phyloP scores from a whole-genome alignment of 2,329 filamentous ascomycete genomes.

The Pyrenophora teres region DNA sequence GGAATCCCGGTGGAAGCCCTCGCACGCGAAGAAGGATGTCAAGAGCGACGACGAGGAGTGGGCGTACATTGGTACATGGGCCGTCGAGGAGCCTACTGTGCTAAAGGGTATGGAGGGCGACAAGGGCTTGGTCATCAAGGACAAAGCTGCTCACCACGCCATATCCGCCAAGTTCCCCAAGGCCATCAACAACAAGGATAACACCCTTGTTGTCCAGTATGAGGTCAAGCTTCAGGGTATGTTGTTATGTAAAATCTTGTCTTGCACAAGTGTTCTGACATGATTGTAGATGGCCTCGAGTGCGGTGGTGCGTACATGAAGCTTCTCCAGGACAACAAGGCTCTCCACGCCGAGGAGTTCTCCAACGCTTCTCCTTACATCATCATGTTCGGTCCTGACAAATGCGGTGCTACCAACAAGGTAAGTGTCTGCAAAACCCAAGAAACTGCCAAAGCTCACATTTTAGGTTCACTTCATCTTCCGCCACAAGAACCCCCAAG shows the following conservation, averaged over 20 bases:
- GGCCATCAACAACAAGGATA: constrained; percentile 95
- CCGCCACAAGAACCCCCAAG: constrained; percentile 99
- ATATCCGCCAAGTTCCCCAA: constrained; percentile 99
- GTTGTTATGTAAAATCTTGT: constrained; percentile 44
- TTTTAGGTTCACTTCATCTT: constrained; percentile 84
- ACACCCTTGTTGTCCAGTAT: constrained; percentile 96
- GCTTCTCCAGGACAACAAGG: constrained; percentile 96
- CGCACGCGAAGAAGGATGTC: constrained; percentile 93
- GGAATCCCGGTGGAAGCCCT: constrained; percentile 91
- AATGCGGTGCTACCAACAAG: constrained; percentile 99
- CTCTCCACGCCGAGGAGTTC: constrained; percentile 96
- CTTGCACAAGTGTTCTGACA: constrained; percentile 34
- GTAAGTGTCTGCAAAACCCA: constrained; percentile 52
- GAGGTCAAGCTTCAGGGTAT: constrained; percentile 98
- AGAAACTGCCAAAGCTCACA: constrained; percentile 24
- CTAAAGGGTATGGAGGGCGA: constrained; percentile 93
- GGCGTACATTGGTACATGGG: constrained; percentile 96
- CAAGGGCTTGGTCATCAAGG: constrained; percentile 97
- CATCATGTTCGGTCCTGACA: constrained; percentile 99
- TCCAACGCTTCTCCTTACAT: constrained; percentile 96
- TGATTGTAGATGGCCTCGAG: constrained; percentile 77
- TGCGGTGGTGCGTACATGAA: constrained; percentile 99
- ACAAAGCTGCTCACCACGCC: constrained; percentile 95
- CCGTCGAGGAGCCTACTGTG: constrained; percentile 89
- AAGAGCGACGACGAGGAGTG: constrained; percentile 81